Percentiles rank a stretch among this genome's conserved stretches.
phyloP scores from a whole-genome alignment of 345 rosid species.

The Tarenaya hassleriana region DNA sequence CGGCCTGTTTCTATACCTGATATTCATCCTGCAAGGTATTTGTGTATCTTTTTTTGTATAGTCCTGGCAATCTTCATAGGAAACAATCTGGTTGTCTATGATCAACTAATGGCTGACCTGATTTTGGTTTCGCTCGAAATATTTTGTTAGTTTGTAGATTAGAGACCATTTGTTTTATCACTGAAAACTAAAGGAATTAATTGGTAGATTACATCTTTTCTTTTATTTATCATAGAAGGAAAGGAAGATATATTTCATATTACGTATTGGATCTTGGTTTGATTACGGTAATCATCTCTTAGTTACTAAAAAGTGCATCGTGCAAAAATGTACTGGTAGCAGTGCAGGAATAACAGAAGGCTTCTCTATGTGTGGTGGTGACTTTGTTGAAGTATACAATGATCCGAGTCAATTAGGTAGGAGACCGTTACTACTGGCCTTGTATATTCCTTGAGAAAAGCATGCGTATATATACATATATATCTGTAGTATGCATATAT shows the following conservation, averaged over 20 bases:
- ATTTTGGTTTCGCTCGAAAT: no score
- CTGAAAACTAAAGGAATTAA: no score
- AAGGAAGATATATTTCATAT: no score
- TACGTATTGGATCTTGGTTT: slow-evolving; percentile 7
- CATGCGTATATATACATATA: neutral
- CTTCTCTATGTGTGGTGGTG: slow-evolving; percentile 99
- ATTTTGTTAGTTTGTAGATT: no score
- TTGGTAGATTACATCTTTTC: no score
- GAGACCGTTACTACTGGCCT: slow-evolving; percentile 16
- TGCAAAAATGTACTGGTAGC: slow-evolving; percentile 24
- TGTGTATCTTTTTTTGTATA: no score
- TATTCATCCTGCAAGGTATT: slow-evolving; percentile 90
- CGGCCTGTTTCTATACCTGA: slow-evolving; percentile 80
- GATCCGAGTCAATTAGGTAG: slow-evolving; percentile 82
- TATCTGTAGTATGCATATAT: neutral
- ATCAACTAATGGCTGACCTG: no score
- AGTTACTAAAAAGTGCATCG: slow-evolving; percentile 6
- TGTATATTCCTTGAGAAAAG: neutral
- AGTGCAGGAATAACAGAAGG: slow-evolving; percentile 99
- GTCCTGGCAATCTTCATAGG: no score
- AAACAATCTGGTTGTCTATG: no score
- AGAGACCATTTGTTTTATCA: no score
- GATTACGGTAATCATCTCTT: slow-evolving; percentile 1
- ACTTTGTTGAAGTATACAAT: slow-evolving; percentile 88
- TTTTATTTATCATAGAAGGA: no score